Evolutionary conservation across 2,329 filamentous ascomycete species (phyloP), one percentile per base, ranked within the genome.

Genomic region (Dryadomyces sulphureus): DNA sequence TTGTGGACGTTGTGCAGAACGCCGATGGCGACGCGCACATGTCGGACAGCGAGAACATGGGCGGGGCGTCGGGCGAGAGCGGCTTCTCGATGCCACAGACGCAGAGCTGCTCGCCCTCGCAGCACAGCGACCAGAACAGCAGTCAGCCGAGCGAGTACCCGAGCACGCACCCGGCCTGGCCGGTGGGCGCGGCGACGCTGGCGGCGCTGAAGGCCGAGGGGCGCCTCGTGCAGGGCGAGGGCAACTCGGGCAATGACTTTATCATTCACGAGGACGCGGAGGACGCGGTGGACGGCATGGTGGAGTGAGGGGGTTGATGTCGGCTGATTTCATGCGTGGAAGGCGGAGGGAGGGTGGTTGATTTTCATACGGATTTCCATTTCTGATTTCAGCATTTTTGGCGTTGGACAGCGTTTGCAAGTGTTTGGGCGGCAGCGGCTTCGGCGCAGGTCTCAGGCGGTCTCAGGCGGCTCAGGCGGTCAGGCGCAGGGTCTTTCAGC

Each of bases 131-230:
- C 11, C 27, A 9, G 9, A 32, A 14, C 27, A 75, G 72, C 54
- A 72, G 70, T 56, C 64, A 66, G 52, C 74, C 74, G 2, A 73
- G 68, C 17, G 73, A 77, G 54, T 77, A 77, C 52, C 68, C 72
- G 6, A 73, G 67, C 54, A 74, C 66, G 12, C 68, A 70, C 49
- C 62, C 57, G 16, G 60, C 62, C 19, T 38, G 35, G 43, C 35
- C 43, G n/a, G 42, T 27, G n/a, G 21, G 16, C 21, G 34, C n/a
- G 8, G 21, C 5, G 16, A n/a, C 20, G 7, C 11, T 9, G 30
- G 14, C 32, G 2, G 8, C 14, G 17, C 16, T 27, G 11, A 5
- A 4, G 7, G 19, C 17, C 4, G n/a, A n/a, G 8, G 24, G 17
- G 14, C 16, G 5, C n/a, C 22, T 27, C 22, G 7, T 5, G 6